These are phyloP conservation scores for Ophiostoma ips DNA, from an alignment of 2,329 filamentous ascomycete species.

Conservation along the genomic window DNA sequence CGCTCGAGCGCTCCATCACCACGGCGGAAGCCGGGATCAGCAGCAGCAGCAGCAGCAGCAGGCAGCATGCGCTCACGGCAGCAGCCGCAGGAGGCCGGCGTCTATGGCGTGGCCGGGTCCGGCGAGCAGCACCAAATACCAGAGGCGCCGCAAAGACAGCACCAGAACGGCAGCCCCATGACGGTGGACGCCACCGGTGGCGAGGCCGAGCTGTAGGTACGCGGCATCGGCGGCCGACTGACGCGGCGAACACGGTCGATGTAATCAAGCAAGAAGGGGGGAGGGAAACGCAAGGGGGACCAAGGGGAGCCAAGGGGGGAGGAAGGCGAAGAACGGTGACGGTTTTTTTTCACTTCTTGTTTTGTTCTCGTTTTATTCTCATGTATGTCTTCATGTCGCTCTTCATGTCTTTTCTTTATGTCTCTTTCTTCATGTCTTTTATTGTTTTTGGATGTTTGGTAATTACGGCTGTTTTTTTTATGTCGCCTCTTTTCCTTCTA, in stretches of 20 bases:
- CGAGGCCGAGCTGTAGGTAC: slow-evolving; percentile 37
- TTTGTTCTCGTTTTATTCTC: too few relatives aligned
- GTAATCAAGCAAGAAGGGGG: too few relatives aligned
- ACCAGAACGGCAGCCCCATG: slow-evolving; percentile 44
- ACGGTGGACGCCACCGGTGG: slow-evolving; percentile 37
- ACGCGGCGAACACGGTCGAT: too few relatives aligned
- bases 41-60: slow-evolving; percentile 17
- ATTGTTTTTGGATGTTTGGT: neutral
- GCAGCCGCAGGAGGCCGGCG: slow-evolving; percentile 12
- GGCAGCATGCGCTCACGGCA: slow-evolving; percentile 29
- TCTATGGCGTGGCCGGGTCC: neutral
- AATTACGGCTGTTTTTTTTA: neutral
- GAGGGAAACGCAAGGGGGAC: too few relatives aligned
- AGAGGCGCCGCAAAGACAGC: slow-evolving; percentile 22
- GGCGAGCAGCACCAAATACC: neutral
- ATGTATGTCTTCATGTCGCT: neutral
- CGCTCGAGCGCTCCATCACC: neutral
- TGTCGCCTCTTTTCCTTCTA: too few relatives aligned
- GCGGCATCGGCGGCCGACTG: too few relatives aligned
- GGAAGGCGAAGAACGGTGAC: too few relatives aligned
- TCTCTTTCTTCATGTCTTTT: neutral
- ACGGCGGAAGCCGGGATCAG: neutral
- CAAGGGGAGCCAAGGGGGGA: too few relatives aligned
- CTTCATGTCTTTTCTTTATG: neutral
- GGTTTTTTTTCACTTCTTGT: too few relatives aligned